Percentiles rank a stretch among this genome's conserved stretches.
These are phyloP conservation scores for Nemania diffusa DNA, from an alignment of 2,329 filamentous ascomycete genomes.

Conservation along the genomic window DNA sequence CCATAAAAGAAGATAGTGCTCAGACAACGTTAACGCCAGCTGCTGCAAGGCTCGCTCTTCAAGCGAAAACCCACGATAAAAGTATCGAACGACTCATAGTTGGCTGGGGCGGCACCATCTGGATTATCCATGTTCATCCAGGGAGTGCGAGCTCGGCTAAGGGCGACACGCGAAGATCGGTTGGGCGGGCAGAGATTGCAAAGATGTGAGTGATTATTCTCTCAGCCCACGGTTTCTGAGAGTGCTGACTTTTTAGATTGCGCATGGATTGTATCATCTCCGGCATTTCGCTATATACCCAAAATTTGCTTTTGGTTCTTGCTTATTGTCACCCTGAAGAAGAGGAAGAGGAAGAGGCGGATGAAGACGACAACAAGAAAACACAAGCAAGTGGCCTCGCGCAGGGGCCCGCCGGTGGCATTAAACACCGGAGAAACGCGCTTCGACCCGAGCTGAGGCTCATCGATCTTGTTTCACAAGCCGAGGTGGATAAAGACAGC, in stretches of 20 bases:
- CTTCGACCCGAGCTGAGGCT: constrained; percentile 88
- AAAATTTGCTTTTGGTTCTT: constrained; percentile 88
- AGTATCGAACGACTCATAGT: constrained; percentile 83
- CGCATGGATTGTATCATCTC: constrained; percentile 98
- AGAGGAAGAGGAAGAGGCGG: constrained; percentile 63
- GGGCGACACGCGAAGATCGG: constrained; percentile 73
- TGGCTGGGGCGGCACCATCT: constrained; percentile 95
- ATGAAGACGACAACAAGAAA: constrained; percentile 58
- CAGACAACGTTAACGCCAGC: constrained; percentile 55
- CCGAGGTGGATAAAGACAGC: constrained; percentile 87
- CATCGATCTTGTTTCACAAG: constrained; percentile 87
- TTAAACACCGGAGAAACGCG: constrained; percentile 79
- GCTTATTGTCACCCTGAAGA: constrained; percentile 85
- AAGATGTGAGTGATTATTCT: constrained; percentile 76
- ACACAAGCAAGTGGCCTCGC: constrained; percentile 45
- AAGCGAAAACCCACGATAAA: constrained; percentile 59
- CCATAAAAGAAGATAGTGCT: constrained; percentile 53
- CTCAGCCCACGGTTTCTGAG: background rate
- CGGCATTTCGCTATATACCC: constrained; percentile 95
- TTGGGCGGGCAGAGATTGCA: constrained; percentile 87
- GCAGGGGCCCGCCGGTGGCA: constrained; percentile 66
- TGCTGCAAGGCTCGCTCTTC: constrained; percentile 60
- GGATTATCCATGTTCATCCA: constrained; percentile 91
- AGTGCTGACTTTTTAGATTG: constrained; percentile 66
- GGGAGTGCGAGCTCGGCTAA: constrained; percentile 74